Evolutionary conservation across 805 yeast species (phyloP), one percentile per base, ranked within the genome.

Genomic region (Dipodascus geniculatus): DNA sequence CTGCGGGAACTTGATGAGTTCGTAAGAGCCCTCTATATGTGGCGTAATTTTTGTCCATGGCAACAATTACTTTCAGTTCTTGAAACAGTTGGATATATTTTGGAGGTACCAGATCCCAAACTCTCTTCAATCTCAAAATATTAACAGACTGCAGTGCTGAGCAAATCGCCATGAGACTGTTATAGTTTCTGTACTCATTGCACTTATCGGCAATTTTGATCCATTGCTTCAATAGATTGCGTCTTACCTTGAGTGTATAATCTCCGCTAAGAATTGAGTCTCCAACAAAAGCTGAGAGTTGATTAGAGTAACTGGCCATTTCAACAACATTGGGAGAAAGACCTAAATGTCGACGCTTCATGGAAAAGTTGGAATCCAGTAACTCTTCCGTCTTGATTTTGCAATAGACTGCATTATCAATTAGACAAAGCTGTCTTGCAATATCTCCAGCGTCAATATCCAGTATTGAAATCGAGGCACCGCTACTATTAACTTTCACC

Each of bases 11-110:
- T 16, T 53, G 47, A 53, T 54, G 56, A 9, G 51, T 51, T 44
- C 52, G 52, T 35, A 49, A 51, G n/a, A 65, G 60, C 9, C 55
- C 52, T 23, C 73, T 59, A 53, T 68, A 69, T 31, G 57, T 63
- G 9, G 61, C 54, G 56, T 68, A 69, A 53, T 69, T 69, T 52
- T 68, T 67, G 22, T 66, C 70, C 2, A 71, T 71, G 11, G 62
- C 53, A 9, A 66, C 56, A 35, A 69, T 54, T 9, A 60, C 60
- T 23, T 59, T 55, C 50, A 69, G 57, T 3, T 53, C 50, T 3
- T 60, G 60, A 20, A 69, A 57, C 3, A 60, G 53, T 2, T 55
- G 53, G 49, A 58, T 57, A 48, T 62, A 59, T 50, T 61, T 60
- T 20, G 65, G 56, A 16, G 66, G 54, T 38, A 69, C 56, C 28